Percentiles rank a stretch among this genome's conserved stretches.
phyloP scores from a whole-genome alignment of 148 eudicot species.

The Dianthus caryophyllus region DNA sequence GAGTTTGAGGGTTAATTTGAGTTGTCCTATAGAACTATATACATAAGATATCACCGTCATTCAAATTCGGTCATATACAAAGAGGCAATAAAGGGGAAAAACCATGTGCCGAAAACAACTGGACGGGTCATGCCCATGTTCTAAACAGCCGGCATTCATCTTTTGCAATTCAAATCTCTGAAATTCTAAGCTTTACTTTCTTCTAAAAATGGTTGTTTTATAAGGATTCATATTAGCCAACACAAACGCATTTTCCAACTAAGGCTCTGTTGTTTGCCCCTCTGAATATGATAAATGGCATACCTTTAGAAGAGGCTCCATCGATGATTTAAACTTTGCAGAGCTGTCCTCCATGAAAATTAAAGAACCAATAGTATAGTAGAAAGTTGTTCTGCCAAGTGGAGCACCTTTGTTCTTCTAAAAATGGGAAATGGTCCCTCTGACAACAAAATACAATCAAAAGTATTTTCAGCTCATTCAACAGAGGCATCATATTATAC shows the following conservation, averaged over 20 bases:
- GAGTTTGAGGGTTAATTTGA: too few relatives aligned
- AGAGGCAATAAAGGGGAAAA: too few relatives aligned
- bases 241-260: not conserved
- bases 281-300: not conserved
- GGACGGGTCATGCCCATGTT: too few relatives aligned
- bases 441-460: slow-evolving; percentile 25
- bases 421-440: slow-evolving; percentile 82
- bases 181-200: not conserved
- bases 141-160: not conserved
- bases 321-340: slow-evolving; percentile 70
- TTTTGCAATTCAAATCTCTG: not conserved
- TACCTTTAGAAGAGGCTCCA: slow-evolving; percentile 83
- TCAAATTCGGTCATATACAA: too few relatives aligned
- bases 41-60: too few relatives aligned
- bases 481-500: slow-evolving; percentile 4
- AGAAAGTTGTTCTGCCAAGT: slow-evolving; percentile 89
- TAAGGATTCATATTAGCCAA: slow-evolving; percentile 2
- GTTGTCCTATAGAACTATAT: too few relatives aligned
- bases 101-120: too few relatives aligned
- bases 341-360: slow-evolving; percentile 82
- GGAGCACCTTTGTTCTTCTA: slow-evolving; percentile 70
- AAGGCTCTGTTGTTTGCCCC: not conserved
- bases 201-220: not conserved
- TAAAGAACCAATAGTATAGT: slow-evolving; percentile 72
- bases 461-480: slow-evolving; percentile 1